Conservation (phyloP, 129 eudicot genomes). For the Ambrosia trifida region DNA sequence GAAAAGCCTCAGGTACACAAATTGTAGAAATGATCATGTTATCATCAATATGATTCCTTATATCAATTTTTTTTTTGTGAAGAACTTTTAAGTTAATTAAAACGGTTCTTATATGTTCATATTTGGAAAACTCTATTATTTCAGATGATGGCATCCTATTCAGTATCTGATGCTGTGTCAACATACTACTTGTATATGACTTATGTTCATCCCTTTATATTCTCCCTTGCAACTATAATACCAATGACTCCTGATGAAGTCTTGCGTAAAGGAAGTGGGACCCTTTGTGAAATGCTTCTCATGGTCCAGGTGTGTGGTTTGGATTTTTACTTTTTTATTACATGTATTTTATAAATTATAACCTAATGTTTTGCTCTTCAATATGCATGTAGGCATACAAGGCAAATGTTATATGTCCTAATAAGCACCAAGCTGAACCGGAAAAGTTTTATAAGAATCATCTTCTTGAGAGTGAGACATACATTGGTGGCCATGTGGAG, state of each 20-base stretch:
- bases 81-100: conserved; percentile 10
- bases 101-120: conserved; percentile 16
- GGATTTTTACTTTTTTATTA: not conserved
- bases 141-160: conserved; percentile 99
- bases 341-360: not conserved
- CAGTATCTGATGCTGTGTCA: conserved; percentile 98
- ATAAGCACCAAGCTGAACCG: conserved; percentile 96
- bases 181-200: conserved; percentile 98
- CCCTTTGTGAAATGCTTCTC: conserved; percentile 99
- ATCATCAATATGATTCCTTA: not conserved
- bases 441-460: conserved; percentile 77
- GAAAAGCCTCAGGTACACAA: conserved; percentile 88
- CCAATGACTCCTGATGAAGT: conserved; percentile 99
- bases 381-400: conserved; percentile 70
- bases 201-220: conserved; percentile 96
- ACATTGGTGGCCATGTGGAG: conserved; percentile 99
- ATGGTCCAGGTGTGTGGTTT: conserved; percentile 85
- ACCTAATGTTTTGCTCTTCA: conserved; percentile 18
- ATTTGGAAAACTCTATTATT: conserved; percentile 20
- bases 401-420: conserved; percentile 96
- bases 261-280: conserved; percentile 99
- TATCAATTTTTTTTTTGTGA: not conserved
- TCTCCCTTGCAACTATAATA: conserved; percentile 96
- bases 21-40: conserved; percentile 13
- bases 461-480: conserved; percentile 97